Percentiles rank a stretch among this genome's conserved stretches.
These are phyloP conservation scores for Penicillium decumbens DNA, from an alignment of 2,329 filamentous ascomycete species.

Conservation along the genomic window DNA sequence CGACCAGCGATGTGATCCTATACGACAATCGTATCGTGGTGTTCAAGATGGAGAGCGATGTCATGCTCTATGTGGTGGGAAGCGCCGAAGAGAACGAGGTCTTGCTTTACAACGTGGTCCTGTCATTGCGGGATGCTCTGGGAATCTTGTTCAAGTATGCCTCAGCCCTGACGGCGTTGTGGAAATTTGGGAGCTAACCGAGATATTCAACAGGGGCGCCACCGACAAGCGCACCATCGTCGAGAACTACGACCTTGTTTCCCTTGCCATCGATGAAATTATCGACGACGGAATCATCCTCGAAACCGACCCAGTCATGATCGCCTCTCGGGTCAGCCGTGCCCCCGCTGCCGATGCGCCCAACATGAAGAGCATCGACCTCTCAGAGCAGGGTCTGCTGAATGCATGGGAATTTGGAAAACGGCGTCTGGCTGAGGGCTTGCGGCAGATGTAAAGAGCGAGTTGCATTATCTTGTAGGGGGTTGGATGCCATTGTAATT, in stretches of 20 bases:
- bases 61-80: conserved; percentile 93
- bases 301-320: conserved; percentile 92
- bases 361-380: conserved; percentile 87
- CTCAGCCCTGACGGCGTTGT: neutral
- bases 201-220: conserved; percentile 62
- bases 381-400: conserved; percentile 91
- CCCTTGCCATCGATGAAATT: conserved; percentile 90
- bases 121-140: conserved; percentile 84
- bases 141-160: conserved; percentile 86
- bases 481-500: conserved; percentile 17
- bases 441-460: conserved; percentile 56
- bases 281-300: conserved; percentile 94
- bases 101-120: conserved; percentile 86
- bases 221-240: conserved; percentile 97
- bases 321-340: conserved; percentile 85
- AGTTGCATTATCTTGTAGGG: conserved; percentile 14
- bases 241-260: conserved; percentile 96
- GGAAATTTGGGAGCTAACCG: conserved; percentile 14
- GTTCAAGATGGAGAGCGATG: conserved; percentile 96
- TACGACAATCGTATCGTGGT: conserved; percentile 96
- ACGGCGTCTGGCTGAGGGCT: conserved; percentile 81
- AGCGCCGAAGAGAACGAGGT: conserved; percentile 94
- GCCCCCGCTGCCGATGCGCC: conserved; percentile 83
- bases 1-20: conserved; percentile 90
- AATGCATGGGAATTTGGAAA: conserved; percentile 93